A percentile compares a stretch with the other conserved stretches of the same genome.
These are phyloP conservation scores for Cutaneotrichosporon daszewskae DNA, from an alignment of 1,284 basidiomycete genomes.

Conservation along the genomic window DNA sequence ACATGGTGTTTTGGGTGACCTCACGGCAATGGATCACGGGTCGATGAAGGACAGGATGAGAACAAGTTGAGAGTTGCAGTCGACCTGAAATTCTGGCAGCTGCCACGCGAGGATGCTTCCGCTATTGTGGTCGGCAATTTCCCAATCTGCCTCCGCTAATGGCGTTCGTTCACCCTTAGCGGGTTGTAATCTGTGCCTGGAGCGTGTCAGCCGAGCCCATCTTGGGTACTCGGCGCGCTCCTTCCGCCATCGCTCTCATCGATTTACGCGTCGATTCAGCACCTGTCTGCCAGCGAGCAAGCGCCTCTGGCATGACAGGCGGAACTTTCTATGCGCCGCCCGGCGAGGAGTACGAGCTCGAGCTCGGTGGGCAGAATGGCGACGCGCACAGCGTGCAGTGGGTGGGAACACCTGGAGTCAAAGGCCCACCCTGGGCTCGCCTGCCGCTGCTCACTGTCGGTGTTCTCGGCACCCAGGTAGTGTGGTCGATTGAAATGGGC, in stretches of 20 bases:
- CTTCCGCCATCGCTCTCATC: too few relatives aligned
- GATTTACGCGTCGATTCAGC: too few relatives aligned
- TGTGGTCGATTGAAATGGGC: conserved; percentile 89
- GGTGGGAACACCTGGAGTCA: conserved; percentile 55
- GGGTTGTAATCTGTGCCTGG: too few relatives aligned
- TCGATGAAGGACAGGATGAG: conserved; percentile 14
- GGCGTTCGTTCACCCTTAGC: too few relatives aligned
- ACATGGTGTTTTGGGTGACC: conserved; percentile 23
- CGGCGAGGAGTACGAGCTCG: conserved; percentile 31
- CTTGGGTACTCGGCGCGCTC: too few relatives aligned
- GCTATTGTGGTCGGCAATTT: too few relatives aligned
- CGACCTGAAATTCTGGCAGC: too few relatives aligned
- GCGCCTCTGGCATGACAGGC: conserved; percentile 34
- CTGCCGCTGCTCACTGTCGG: conserved; percentile 70
- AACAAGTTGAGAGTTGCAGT: too few relatives aligned
- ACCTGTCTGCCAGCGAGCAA: too few relatives aligned
- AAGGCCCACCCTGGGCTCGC: conserved; percentile 59
- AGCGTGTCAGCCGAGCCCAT: too few relatives aligned
- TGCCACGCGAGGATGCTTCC: too few relatives aligned
- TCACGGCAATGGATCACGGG: conserved; percentile 34
- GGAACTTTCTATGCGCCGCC: conserved; percentile 28
- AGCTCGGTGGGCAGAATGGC: conserved; percentile 16
- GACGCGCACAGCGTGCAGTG: conserved; percentile 50
- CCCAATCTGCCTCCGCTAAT: too few relatives aligned
- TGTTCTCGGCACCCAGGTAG: conserved; percentile 71